These are phyloP conservation scores for Gnetum montanum DNA, from an alignment of 75 land plant species.

Conservation along the genomic window DNA sequence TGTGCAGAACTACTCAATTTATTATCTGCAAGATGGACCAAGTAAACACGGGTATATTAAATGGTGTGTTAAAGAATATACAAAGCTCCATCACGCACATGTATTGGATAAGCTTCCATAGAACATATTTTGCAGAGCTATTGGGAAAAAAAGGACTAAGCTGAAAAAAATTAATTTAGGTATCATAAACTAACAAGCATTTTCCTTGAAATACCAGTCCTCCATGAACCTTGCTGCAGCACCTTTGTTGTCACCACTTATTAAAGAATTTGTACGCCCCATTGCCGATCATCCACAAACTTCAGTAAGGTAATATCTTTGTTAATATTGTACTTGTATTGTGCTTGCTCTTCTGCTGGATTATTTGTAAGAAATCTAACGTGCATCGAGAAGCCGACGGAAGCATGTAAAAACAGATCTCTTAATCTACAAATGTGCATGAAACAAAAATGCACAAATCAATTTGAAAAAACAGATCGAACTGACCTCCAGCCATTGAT, in stretches of 20 bases:
- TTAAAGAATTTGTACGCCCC: too few species aligned
- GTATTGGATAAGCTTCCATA: too few species aligned
- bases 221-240: constrained; percentile 84
- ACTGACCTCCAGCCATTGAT: too few species aligned
- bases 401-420: too few species aligned
- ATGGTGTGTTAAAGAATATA: too few species aligned
- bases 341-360: constrained; percentile 53
- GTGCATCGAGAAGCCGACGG: constrained; percentile 82
- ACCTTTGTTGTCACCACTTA: too few species aligned
- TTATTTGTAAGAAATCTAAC: constrained; percentile 82
- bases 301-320: constrained; percentile 58
- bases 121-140: too few species aligned
- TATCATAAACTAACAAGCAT: neutral
- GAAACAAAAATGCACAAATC: too few species aligned
- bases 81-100: neutral
- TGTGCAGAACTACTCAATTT: constrained; percentile 40
- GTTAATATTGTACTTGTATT: constrained; percentile 45
- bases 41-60: constrained; percentile 1
- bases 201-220: constrained; percentile 51
- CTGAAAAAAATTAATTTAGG: too few species aligned
- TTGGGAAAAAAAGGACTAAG: neutral
- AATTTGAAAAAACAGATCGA: too few species aligned
- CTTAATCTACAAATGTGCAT: too few species aligned
- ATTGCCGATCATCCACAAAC: constrained; percentile 64
- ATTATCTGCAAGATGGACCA: constrained; percentile 25